Conservation (phyloP, 2,329 filamentous ascomycete genomes). For the Myriosclerotinia scirpicola region DNA sequence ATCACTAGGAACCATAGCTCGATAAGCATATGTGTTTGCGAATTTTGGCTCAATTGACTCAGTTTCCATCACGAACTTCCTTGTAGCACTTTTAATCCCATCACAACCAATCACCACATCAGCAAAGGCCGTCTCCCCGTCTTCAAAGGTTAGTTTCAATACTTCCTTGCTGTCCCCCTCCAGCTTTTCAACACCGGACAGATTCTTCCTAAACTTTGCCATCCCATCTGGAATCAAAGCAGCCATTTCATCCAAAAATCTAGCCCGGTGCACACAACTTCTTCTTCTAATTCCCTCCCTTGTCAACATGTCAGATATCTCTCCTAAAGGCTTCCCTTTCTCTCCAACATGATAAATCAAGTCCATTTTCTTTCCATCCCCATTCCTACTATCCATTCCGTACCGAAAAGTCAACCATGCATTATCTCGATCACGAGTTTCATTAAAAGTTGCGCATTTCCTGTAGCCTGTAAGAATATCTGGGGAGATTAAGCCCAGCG, state of each 20-base stretch:
- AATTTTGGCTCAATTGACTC: constrained; percentile 43
- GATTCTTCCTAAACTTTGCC: constrained; percentile 11
- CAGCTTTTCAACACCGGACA: not conserved
- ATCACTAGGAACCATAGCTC: constrained; percentile 60
- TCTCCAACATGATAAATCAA: constrained; percentile 5
- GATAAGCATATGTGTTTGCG: constrained; percentile 60
- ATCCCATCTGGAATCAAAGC: constrained; percentile 11
- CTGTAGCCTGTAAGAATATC: constrained; percentile 27
- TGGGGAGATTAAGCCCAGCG: constrained; percentile 28
- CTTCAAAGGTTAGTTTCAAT: constrained; percentile 13
- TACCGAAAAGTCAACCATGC: constrained; percentile 30
- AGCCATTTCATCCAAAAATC: constrained; percentile 18
- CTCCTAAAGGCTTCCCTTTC: not conserved
- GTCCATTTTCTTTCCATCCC: not conserved
- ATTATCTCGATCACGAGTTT: constrained; percentile 28
- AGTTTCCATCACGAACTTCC: constrained; percentile 53
- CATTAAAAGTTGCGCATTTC: constrained; percentile 25
- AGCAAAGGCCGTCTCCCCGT: constrained; percentile 37
- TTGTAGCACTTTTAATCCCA: constrained; percentile 59
- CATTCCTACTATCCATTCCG: constrained; percentile 13
- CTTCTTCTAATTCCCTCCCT: constrained; percentile 3
- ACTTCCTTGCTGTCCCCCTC: not conserved
- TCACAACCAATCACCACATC: constrained; percentile 60
- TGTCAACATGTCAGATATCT: not conserved
- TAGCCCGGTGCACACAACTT: constrained; percentile 19